Evolutionary conservation across 202 grass and related monocot genomes (phyloP).

Genomic region (Setaria viridis): DNA sequence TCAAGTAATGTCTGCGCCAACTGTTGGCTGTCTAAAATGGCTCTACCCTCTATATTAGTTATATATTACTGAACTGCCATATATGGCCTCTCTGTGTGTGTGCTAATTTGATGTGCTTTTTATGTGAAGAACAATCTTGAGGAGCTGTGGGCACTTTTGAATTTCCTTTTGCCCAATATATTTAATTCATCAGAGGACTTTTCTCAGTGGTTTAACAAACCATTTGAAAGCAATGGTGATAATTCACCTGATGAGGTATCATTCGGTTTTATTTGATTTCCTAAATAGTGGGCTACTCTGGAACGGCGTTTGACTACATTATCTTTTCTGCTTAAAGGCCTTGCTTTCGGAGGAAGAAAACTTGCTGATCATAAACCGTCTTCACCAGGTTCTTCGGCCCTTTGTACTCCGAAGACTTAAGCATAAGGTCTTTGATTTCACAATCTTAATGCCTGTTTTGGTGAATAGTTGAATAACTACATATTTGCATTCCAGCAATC

Average conservation of each 20-base stretch:
- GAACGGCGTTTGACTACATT: slow-evolving; percentile 33
- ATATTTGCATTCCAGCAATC: slow-evolving; percentile 23
- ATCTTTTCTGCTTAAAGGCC: slow-evolving; percentile 67
- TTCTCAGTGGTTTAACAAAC: slow-evolving; percentile 99
- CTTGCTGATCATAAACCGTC: slow-evolving; percentile 99
- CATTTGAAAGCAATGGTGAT: slow-evolving; percentile 90
- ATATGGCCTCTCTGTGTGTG: neutral
- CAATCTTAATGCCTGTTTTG: slow-evolving; percentile 47
- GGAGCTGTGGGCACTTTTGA: slow-evolving; percentile 99
- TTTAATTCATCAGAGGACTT: slow-evolving; percentile 99
- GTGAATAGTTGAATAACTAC: neutral
- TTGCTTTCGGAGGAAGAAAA: slow-evolving; percentile 99
- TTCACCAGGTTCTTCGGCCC: slow-evolving; percentile 99
- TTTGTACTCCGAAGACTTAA: slow-evolving; percentile 99
- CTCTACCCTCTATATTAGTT: slow-evolving; percentile 20
- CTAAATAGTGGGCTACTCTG: neutral
- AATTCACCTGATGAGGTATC: slow-evolving; percentile 88
- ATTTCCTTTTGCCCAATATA: slow-evolving; percentile 92
- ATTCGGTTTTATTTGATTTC: slow-evolving; percentile 36
- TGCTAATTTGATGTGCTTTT: slow-evolving; percentile 42
- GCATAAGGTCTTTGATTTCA: slow-evolving; percentile 82
- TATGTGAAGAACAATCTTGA: slow-evolving; percentile 95
- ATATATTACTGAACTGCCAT: slow-evolving; percentile 13
- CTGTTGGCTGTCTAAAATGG: slow-evolving; percentile 1
- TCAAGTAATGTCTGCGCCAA: slow-evolving; percentile 19